Evolutionary conservation across 257 asterid species (phyloP), one percentile per base, ranked within the genome.

Genomic region (Rehmannia glutinosa): DNA sequence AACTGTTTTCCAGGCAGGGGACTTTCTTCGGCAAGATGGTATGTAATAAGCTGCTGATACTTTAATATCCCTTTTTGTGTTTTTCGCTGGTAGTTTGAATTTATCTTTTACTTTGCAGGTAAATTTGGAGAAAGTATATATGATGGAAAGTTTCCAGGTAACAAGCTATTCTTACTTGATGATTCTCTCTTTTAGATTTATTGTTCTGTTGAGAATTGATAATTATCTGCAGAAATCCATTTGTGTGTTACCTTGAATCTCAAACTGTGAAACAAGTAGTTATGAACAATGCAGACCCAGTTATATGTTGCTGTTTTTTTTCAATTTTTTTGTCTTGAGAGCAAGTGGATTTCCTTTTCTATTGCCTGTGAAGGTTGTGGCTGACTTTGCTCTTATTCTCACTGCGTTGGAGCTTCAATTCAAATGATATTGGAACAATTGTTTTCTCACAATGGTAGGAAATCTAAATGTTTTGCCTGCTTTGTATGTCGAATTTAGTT

Each of bases 361-460:
- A 75, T 75, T 80, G 86, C 86, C 86, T 86, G 73, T 89, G 97
- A 91, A 88, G 96, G 97, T 86, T 84, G 93, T 74, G 92, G 92
- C 92, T 78, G 87, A 80, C 82, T 82, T 83, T 91, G 92, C 83
- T 81, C 89, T 81, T 79, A 86, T 84, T 86, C 91, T 89, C 75
- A 87, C 95, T 89, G 96, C 94, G 62, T 89, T 80, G 98, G 95
- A 90, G 96, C 98, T 77, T 80, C 96, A 81, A 77, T 85, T 75
- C 80, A 73, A 82, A 81, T 92, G 89, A 84, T 81, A 83, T 79
- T 90, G 94, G 86, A 70, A 82, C 87, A 83, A 64, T 83, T 86
- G 85, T 84, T 84, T 83, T 85, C 92, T 84, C 85, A 65, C 78
- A 75, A 85, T 87, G 98, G 95, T 92, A 89, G 94, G 92, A 86